Base-by-base conservation (phyloP, 2,329 filamentous ascomycete species). In the Leptographium lundbergii region DNA sequence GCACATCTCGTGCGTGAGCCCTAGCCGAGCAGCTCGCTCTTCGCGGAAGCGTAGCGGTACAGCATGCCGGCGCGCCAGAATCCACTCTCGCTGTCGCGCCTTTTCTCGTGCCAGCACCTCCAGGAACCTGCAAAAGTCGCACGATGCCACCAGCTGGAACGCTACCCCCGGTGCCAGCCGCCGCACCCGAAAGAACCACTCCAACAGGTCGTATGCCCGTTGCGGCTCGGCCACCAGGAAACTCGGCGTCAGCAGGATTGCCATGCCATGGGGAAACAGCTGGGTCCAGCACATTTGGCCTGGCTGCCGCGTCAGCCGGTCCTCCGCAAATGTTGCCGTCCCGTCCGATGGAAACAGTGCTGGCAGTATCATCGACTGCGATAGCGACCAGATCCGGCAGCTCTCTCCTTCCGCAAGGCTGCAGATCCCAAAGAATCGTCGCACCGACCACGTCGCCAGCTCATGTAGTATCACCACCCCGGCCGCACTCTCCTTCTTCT, bases 231-330 rank as follows among this genome's bases (percentile, higher is more conserved):
- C 73, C 13, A 78, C 67, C 1, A 75, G 66, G 55, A 80, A 79
- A 62, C 77, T 79, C 5, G 77, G 77, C 0, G 77, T 79, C 4
- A 80, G 65, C 1, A 80, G 64, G n/a, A 80, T 70, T 5, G 70
- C 74, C 7, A 71, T 68, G 0, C 77, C 75, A 25, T 69, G 65
- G 2, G 77, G 76, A 57, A 80, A 77, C 3, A 81, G 63, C 3
- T 70, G 70, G 1, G 69, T 75, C 39, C 73, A 61, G 9, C 64
- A 67, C 6, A 76, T 64, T 22, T 67, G 68, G 0, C 72, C 72
- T 0, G 72, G 67, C 4, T 13, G 39, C 3, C 17, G 50, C 22
- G 22, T 22, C 22, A 10, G 47, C 22, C 10, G 24, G 36, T 13
- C 36, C 9, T 34, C 32, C 32, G 7, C 32, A 9, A 34, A 34